Evolutionary conservation across 1,284 basidiomycete species (phyloP).

Genomic region (Trametes hirsuta): DNA sequence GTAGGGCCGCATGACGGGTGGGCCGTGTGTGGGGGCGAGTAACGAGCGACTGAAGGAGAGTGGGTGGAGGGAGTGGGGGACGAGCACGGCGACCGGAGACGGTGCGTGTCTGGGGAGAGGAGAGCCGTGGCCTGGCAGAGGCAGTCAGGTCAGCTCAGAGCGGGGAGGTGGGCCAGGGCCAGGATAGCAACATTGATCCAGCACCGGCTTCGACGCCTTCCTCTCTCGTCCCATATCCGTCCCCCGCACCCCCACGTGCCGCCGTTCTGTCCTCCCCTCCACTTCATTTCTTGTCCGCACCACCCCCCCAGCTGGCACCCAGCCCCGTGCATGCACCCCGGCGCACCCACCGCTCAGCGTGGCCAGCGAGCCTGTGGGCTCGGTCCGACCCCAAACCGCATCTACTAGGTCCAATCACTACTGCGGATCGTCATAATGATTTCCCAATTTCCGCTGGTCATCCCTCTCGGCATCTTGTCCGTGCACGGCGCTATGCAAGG

Average conservation of each 20-base stretch:
- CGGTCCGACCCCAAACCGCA: no score
- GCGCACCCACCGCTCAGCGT: no score
- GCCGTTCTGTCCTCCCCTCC: neutral
- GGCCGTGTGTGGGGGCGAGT: slow-evolving; percentile 10
- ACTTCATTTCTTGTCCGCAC: no score
- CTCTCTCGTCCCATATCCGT: neutral
- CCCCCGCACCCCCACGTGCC: slow-evolving; percentile 4
- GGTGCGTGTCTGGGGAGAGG: neutral
- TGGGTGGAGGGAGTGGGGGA: slow-evolving; percentile 18
- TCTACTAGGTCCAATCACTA: neutral
- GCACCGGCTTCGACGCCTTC: slow-evolving; percentile 6
- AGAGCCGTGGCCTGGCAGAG: neutral
- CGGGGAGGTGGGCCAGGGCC: neutral
- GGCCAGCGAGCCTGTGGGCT: no score
- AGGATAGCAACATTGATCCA: slow-evolving; percentile 12
- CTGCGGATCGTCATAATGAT: neutral
- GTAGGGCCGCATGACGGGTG: slow-evolving; percentile 31
- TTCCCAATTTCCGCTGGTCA: neutral
- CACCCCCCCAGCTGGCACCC: no score
- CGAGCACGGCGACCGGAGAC: slow-evolving; percentile 11
- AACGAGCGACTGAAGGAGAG: slow-evolving; percentile 32
- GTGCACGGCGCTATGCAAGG: neutral
- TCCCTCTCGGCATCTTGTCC: neutral
- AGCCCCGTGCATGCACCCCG: no score
- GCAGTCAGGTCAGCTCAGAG: neutral